phyloP scores from a whole-genome alignment of 2,329 filamentous ascomycete genomes.

The Botrytis deweyae region DNA sequence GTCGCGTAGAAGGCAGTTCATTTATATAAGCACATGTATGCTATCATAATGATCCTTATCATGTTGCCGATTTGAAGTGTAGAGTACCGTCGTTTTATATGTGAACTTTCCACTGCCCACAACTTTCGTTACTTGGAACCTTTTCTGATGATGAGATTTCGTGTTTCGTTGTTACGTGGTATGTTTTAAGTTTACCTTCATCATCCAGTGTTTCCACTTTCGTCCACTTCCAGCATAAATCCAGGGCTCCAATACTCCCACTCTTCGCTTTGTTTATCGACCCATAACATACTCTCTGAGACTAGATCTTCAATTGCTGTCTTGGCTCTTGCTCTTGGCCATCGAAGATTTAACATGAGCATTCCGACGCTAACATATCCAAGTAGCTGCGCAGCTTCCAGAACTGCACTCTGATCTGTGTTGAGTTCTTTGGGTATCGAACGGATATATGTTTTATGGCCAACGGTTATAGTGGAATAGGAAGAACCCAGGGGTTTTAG shows the following conservation, averaged over 20 bases:
- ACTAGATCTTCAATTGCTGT: conserved; percentile 90
- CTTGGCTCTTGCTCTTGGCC: conserved; percentile 80
- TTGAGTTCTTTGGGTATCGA: conserved; percentile 95
- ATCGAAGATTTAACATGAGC: conserved; percentile 80
- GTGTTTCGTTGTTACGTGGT: background rate
- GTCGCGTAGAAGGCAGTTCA: background rate
- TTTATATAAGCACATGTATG: background rate
- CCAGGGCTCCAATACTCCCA: conserved; percentile 92
- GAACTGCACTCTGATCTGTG: conserved; percentile 85
- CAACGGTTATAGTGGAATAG: conserved; percentile 81
- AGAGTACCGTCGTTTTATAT: background rate
- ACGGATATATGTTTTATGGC: conserved; percentile 81
- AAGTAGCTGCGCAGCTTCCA: conserved; percentile 86
- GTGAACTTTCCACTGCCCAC: background rate
- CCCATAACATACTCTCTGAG: conserved; percentile 87
- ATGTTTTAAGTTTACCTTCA: background rate
- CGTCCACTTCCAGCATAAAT: conserved; percentile 53
- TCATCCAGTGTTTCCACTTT: conserved; percentile 26
- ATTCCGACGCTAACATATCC: conserved; percentile 90
- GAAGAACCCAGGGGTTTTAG: conserved; percentile 84
- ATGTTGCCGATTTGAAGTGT: background rate
- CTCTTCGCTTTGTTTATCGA: conserved; percentile 81
- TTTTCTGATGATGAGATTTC: background rate
- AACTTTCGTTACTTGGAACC: background rate
- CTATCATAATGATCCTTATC: background rate